A percentile compares a stretch with the other conserved stretches of the same genome.
Evolutionary conservation across 2,329 filamentous ascomycete species (phyloP).

Genomic region (Didymella arachidicola): DNA sequence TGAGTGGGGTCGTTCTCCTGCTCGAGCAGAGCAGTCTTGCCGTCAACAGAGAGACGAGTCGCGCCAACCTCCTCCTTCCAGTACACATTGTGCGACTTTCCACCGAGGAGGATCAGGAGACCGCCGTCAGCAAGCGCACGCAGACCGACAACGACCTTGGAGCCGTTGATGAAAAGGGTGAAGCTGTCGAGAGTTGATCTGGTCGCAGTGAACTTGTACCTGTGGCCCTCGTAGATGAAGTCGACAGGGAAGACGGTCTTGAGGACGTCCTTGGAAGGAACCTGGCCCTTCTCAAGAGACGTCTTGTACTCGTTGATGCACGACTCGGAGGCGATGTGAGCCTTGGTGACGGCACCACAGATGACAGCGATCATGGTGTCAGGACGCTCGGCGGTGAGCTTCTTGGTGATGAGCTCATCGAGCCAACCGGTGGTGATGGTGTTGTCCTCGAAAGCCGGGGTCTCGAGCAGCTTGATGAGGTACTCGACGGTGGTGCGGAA

Average conservation of each 20-base stretch:
- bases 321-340: constrained; percentile 89
- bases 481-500: constrained; percentile 99
- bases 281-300: constrained; percentile 95
- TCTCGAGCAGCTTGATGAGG: constrained; percentile 97
- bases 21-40: constrained; percentile 97
- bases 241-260: constrained; percentile 98
- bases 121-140: constrained; percentile 93
- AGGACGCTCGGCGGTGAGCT: constrained; percentile 92
- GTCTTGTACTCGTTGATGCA: constrained; percentile 87
- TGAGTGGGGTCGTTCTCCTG: constrained; percentile 99
- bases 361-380: constrained; percentile 94
- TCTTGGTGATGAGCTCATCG: constrained; percentile 97
- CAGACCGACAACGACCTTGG: constrained; percentile 92
- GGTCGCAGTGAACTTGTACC: constrained; percentile 98
- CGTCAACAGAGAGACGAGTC: constrained; percentile 93
- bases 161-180: constrained; percentile 98
- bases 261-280: constrained; percentile 93
- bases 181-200: constrained; percentile 92
- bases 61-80: constrained; percentile 99
- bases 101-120: constrained; percentile 86
- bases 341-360: constrained; percentile 93
- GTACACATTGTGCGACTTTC: constrained; percentile 97
- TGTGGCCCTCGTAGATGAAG: constrained; percentile 96
- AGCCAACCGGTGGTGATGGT: constrained; percentile 99
- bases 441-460: constrained; percentile 97